Evolutionary conservation across 2,329 filamentous ascomycete species (phyloP).

Genomic region (Penicillium sp.): DNA sequence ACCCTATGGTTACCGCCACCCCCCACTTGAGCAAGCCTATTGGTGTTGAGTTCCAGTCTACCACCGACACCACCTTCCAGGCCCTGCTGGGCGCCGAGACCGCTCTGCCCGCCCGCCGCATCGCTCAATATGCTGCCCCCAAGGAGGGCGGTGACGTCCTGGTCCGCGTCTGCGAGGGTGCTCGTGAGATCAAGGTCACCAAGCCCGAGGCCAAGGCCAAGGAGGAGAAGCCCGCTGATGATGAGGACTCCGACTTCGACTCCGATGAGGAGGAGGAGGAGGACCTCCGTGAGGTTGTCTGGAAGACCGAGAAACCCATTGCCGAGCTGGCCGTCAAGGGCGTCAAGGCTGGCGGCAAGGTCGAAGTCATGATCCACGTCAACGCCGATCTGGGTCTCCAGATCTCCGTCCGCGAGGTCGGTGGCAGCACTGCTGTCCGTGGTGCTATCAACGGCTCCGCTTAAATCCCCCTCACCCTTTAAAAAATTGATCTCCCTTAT

Average conservation of each 20-base stretch:
- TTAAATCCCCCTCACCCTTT: conserved; percentile 10
- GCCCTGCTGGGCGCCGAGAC: conserved; percentile 82
- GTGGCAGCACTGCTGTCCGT: conserved; percentile 77
- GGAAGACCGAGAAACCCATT: conserved; percentile 78
- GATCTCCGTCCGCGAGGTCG: conserved; percentile 77
- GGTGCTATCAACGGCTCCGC: conserved; percentile 50
- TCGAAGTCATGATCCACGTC: conserved; percentile 91
- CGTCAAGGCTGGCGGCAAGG: conserved; percentile 81
- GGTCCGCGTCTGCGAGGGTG: conserved; percentile 81
- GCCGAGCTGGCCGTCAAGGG: conserved; percentile 80
- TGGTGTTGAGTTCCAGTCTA: conserved; percentile 68
- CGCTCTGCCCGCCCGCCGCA: conserved; percentile 80
- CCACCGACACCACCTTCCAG: conserved; percentile 65
- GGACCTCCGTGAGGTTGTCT: conserved; percentile 82
- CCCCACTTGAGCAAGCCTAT: conserved; percentile 86
- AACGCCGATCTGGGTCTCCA: conserved; percentile 72
- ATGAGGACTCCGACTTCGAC: conserved; percentile 60
- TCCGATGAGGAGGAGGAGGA: conserved; percentile 66
- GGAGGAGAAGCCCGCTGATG: conserved; percentile 54
- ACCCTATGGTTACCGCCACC: conserved; percentile 89
- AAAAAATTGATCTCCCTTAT: conserved; percentile 21
- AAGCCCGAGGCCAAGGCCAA: conserved; percentile 77
- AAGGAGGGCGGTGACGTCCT: conserved; percentile 82
- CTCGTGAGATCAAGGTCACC: conserved; percentile 86
- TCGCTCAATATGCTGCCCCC: conserved; percentile 70